These are phyloP conservation scores for Astrephomene gubernaculifera DNA, from an alignment of 139 green algal species.

Conservation along the genomic window DNA sequence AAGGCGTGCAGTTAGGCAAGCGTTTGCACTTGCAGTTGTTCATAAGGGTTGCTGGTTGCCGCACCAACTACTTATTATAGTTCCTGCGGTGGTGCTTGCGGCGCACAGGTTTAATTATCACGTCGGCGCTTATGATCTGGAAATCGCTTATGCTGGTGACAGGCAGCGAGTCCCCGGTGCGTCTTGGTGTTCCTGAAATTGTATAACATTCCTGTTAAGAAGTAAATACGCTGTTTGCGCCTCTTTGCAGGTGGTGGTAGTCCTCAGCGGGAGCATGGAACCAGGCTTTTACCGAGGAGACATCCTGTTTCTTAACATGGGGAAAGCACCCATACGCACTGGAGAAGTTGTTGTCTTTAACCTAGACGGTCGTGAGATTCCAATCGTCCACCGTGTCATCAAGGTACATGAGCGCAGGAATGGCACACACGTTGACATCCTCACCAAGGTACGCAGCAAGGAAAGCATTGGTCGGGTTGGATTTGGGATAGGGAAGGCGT, in stretches of 20 bases:
- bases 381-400: constrained; percentile 97
- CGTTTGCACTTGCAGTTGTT: background rate
- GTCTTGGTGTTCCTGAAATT: background rate
- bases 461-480: too few relatives aligned
- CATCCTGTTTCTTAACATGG: constrained; percentile 97
- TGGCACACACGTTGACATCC: constrained; percentile 75
- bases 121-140: constrained; percentile 98
- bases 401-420: constrained; percentile 80
- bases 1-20: constrained; percentile 55
- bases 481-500: too few relatives aligned
- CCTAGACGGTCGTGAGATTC: constrained; percentile 93
- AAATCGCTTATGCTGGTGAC: constrained; percentile 96
- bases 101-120: constrained; percentile 91
- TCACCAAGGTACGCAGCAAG: constrained; percentile 93
- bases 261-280: constrained; percentile 98
- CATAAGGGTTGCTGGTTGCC: too few relatives aligned
- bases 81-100: background rate
- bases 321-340: constrained; percentile 67
- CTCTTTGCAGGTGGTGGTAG: constrained; percentile 96
- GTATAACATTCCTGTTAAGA: background rate
- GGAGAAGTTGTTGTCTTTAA: constrained; percentile 97
- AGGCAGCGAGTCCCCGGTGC: constrained; percentile 93
- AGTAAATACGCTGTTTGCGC: background rate
- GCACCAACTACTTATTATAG: background rate
- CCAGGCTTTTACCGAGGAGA: constrained; percentile 96